Conservation (phyloP, 1,284 basidiomycete genomes). For the Cutaneotrichosporon dermatis region DNA sequence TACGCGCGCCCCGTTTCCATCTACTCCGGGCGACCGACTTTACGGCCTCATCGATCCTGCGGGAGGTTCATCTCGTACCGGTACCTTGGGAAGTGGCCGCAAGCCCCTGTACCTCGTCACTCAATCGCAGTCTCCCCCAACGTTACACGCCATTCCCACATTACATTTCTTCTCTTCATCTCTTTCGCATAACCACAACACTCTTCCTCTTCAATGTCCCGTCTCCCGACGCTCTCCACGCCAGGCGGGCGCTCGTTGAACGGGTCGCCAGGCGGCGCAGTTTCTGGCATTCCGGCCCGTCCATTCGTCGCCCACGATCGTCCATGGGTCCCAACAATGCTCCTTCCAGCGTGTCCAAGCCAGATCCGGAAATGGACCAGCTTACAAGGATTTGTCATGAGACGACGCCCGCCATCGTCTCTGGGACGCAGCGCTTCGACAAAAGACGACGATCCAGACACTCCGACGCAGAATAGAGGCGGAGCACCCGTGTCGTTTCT, state of each 20-base stretch:
- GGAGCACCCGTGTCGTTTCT: conserved; percentile 5
- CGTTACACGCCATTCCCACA: too few relatives aligned
- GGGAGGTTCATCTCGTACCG: too few relatives aligned
- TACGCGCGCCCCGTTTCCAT: too few relatives aligned
- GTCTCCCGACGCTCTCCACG: conserved; percentile 40
- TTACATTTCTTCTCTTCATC: background rate
- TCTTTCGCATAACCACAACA: background rate
- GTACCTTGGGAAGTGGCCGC: too few relatives aligned
- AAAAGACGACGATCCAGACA: conserved; percentile 30
- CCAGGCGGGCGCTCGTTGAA: conserved; percentile 25
- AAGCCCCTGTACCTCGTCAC: too few relatives aligned
- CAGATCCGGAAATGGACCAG: conserved; percentile 37
- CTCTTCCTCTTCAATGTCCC: conserved; percentile 27
- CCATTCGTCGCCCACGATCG: conserved; percentile 37
- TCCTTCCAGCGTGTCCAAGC: background rate
- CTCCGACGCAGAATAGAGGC: conserved; percentile 23
- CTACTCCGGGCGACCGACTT: too few relatives aligned
- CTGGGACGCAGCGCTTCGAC: background rate
- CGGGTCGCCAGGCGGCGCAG: conserved; percentile 21
- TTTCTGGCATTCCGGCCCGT: conserved; percentile 40
- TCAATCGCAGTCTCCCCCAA: too few relatives aligned
- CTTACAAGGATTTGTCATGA: conserved; percentile 35
- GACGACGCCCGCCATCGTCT: conserved; percentile 26
- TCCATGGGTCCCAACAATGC: conserved; percentile 33
- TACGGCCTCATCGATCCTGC: too few relatives aligned